Percentiles rank a stretch among this genome's conserved stretches.
Conservation (phyloP, 352 stramenopile genomes). For the Pythium phragmiticola region DNA sequence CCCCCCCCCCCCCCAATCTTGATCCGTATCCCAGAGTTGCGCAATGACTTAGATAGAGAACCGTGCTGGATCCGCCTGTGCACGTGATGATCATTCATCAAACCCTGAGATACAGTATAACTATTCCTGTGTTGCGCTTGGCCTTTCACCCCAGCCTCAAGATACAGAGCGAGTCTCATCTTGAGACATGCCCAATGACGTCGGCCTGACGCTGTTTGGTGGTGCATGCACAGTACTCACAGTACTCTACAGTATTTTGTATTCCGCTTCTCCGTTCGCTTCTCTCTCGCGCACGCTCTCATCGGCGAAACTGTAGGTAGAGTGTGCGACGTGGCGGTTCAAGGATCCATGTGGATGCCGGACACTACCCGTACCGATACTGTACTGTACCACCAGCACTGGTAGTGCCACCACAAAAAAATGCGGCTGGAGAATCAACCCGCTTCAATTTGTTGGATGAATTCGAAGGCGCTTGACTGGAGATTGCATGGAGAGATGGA, state of each 20-base stretch:
- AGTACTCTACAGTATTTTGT: too few species aligned
- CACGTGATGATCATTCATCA: neutral
- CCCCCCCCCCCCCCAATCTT: neutral
- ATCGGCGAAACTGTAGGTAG: too few species aligned
- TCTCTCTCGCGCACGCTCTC: neutral
- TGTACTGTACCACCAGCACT: neutral
- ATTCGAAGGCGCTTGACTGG: too few species aligned
- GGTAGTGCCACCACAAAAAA: neutral
- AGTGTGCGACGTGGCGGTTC: conserved; percentile 11
- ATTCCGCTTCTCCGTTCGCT: too few species aligned
- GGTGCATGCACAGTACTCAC: neutral
- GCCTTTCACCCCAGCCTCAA: too few species aligned
- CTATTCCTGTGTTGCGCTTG: neutral
- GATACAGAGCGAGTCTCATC: too few species aligned
- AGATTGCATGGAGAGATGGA: too few species aligned
- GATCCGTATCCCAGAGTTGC: neutral
- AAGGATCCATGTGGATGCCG: neutral
- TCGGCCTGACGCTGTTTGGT: neutral
- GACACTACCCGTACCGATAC: neutral
- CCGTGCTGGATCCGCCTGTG: neutral
- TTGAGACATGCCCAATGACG: conserved; percentile 5
- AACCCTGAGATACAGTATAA: neutral
- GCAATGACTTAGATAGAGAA: neutral
- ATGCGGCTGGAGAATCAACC: too few species aligned
- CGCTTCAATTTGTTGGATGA: too few species aligned